Base-by-base conservation (phyloP, 1,284 basidiomycete species). In the Serendipita sp. region DNA sequence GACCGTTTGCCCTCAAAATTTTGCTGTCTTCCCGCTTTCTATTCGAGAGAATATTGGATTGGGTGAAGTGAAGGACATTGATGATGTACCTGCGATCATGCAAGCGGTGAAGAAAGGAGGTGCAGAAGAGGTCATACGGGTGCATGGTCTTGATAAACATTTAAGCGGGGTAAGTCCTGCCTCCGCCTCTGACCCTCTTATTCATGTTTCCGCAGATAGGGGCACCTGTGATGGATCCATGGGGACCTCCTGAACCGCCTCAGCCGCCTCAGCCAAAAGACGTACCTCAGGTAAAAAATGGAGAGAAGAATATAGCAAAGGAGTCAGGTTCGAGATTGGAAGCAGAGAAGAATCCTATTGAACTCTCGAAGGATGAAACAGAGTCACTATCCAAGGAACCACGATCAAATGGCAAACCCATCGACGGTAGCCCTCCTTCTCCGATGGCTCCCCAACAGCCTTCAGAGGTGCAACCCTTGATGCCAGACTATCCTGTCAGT, bases 1-100 rank as follows among this genome's bases (percentile, higher is more conserved):
- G 34, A 84, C 84, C 6, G 83, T 83, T 15, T 84, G 91, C 22
- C 88, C 92, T 71, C 89, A 93, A 71, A 82, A 83, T 55, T 91
- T 89, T 72, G 83, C 84, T 35, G 85, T 84, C 70, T 89, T 87
- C 71, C 83, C 81, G 68, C 79, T 84, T 8, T 81, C 85, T 0
- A 77, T 89, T 22, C 78, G 82, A 65, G 85, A 88, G 68, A 91
- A 91, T 68, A 83, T 90, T 30, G 90, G 88, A 15, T 73, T 91
- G 2, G 90, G 90, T 29, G 79, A 79, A 68, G 78, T 89, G 22
- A 60, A 64, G 29, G 60, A 65, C 34, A 68, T 74, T 42, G 62
- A 66, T n/a, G 65, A 70, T 53, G 68, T 70, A 17, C 64, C 64
- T 2, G 79, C 81, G 2, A 76, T 91, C 62, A 75, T 81, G 63